Percentiles rank a stretch among this genome's conserved stretches.
Evolutionary conservation across 768 basidiomycete species (phyloP).

Genomic region (Mycena chlorophos): DNA sequence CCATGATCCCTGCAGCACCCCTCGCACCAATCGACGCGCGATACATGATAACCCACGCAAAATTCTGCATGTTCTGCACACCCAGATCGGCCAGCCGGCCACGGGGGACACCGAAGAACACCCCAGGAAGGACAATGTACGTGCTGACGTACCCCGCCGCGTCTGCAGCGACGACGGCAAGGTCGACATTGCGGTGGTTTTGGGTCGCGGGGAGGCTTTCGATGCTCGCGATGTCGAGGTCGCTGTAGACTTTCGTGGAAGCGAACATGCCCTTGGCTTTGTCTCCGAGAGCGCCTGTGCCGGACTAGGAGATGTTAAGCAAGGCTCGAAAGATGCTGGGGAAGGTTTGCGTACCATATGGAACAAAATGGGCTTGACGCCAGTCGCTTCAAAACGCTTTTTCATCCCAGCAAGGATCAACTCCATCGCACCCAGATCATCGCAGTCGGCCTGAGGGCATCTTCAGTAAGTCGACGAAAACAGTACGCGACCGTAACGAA

Average conservation of each 20-base stretch:
- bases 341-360: slow-evolving; percentile 15
- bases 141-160: slow-evolving; percentile 16
- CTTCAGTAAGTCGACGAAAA: neutral
- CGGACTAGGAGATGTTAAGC: neutral
- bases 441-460: slow-evolving; percentile 10
- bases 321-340: neutral
- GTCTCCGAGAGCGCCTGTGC: slow-evolving; percentile 42
- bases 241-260: slow-evolving; percentile 45
- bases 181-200: slow-evolving; percentile 52
- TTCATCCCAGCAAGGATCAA: slow-evolving; percentile 14
- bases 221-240: slow-evolving; percentile 47
- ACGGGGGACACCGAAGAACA: slow-evolving; percentile 25
- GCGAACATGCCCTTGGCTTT: slow-evolving; percentile 42
- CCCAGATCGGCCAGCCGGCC: slow-evolving; percentile 37
- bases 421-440: slow-evolving; percentile 9
- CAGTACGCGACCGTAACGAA: slow-evolving; percentile 13
- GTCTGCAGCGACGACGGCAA: slow-evolving; percentile 47
- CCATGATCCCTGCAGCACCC: slow-evolving; percentile 8
- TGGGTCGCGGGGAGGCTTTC: slow-evolving; percentile 46
- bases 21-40: slow-evolving; percentile 2
- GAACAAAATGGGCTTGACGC: slow-evolving; percentile 11
- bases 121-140: slow-evolving; percentile 11
- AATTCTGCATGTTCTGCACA: slow-evolving; percentile 29
- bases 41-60: neutral
- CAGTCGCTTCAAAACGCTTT: slow-evolving; percentile 8